Percentiles rank a stretch among this genome's conserved stretches.
Evolutionary conservation across 768 basidiomycete species (phyloP).

Genomic region (Lyophyllum shimeji): DNA sequence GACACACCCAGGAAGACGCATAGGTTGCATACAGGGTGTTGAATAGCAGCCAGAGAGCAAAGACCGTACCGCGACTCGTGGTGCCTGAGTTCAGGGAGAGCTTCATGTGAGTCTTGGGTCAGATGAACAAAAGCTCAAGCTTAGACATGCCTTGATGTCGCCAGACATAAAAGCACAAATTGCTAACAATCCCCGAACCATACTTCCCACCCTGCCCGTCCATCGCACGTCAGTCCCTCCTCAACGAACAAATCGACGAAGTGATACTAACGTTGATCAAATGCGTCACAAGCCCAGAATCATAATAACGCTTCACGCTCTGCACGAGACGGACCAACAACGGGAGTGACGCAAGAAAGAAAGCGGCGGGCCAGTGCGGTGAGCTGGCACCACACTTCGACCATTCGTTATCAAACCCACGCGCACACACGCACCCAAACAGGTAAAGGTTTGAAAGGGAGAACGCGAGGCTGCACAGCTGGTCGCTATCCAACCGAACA

Average conservation of each 20-base stretch:
- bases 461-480: constrained; percentile 79
- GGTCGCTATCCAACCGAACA: no score
- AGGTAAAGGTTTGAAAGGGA: constrained; percentile 72
- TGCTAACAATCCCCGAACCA: constrained; percentile 58
- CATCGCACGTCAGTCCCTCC: constrained; percentile 2
- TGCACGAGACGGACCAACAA: constrained; percentile 79
- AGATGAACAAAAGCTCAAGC: background rate
- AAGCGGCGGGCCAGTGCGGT: constrained; percentile 60
- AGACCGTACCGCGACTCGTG: constrained; percentile 38
- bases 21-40: constrained; percentile 68
- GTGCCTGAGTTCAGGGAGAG: constrained; percentile 14
- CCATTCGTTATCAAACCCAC: constrained; percentile 52
- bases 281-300: constrained; percentile 74
- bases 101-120: background rate
- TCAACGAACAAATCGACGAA: background rate
- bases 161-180: constrained; percentile 78
- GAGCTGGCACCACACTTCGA: constrained; percentile 43
- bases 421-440: constrained; percentile 70
- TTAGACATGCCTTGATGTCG: constrained; percentile 53
- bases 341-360: constrained; percentile 63
- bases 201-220: constrained; percentile 80
- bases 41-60: constrained; percentile 69
- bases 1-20: constrained; percentile 74
- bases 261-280: constrained; percentile 70
- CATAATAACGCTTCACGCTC: constrained; percentile 82